Evolutionary conservation across 768 basidiomycete species (phyloP), one percentile per base, ranked within the genome.

Genomic region (Tricholomella constricta): DNA sequence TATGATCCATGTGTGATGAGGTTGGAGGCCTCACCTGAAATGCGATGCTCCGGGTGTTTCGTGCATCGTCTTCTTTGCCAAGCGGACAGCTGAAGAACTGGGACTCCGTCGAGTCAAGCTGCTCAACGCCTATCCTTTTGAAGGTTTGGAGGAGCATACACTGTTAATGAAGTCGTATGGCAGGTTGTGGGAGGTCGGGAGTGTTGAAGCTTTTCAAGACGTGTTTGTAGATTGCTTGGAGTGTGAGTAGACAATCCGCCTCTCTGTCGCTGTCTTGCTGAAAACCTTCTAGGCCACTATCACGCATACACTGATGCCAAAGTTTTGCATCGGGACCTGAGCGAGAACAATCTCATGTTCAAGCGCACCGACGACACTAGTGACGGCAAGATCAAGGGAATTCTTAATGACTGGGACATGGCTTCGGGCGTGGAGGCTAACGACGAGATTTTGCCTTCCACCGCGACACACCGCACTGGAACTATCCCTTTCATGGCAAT

Each of bases 241-340:
- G 62, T 70, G 70, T 71, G 40, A 41, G 69, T 60, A 9, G 2
- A 20, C 15, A 6, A 26, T 35, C 11, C n/a, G 48, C 29, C 25
- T 48, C 11, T 15, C n/a, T 10, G 15, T 26, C 22, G 6, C 35
- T 51, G 2, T 26, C 27, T n/a, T 51, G 36, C 25, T 22, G 0
- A 22, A 32, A 22, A 14, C 14, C 8, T n/a, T 37, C 17, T 36
- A 67, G 69, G 63, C 38, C 67, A 69, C 45, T 57, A 65, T 45
- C 59, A 57, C 27, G 62, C 63, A 0, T 66, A 57, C 35, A 41
- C 40, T 6, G 51, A 54, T 0, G 63, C 61, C 1, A 47, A 55
- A 19, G 55, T 72, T 32, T 53, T 73, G 25, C 69, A 74, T 56
- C 58, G 65, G 23, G 65, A n/a, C n/a, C n/a, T n/a, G n/a, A n/a